These are phyloP conservation scores for Cardamine chenopodiifolia DNA, from an alignment of 345 rosid species.

Conservation along the genomic window DNA sequence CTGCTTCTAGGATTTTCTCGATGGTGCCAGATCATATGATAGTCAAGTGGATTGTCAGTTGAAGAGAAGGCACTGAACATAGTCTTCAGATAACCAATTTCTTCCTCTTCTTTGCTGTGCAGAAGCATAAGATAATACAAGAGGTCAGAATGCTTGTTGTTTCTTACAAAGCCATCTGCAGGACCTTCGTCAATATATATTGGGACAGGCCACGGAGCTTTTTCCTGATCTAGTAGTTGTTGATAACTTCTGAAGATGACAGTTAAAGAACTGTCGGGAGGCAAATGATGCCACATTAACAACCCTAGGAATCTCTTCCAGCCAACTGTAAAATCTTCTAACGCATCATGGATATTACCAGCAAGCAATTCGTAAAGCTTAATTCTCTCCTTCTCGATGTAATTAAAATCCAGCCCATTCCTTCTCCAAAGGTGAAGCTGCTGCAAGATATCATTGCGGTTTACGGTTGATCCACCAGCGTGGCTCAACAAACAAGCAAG, in stretches of 20 bases:
- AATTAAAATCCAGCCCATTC: slow-evolving; percentile 88
- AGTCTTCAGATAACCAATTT: slow-evolving; percentile 61
- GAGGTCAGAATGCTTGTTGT: slow-evolving; percentile 65
- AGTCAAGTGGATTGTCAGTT: slow-evolving; percentile 92
- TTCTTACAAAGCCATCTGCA: slow-evolving; percentile 46
- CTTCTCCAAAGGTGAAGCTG: slow-evolving; percentile 89
- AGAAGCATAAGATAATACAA: slow-evolving; percentile 96
- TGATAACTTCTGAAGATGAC: slow-evolving; percentile 70
- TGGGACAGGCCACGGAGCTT: slow-evolving; percentile 85
- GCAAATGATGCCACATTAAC: slow-evolving; percentile 89
- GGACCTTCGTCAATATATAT: slow-evolving; percentile 91
- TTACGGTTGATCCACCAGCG: slow-evolving; percentile 85
- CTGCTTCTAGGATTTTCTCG: slow-evolving; percentile 74
- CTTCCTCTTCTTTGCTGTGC: slow-evolving; percentile 67
- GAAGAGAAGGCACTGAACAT: slow-evolving; percentile 94
- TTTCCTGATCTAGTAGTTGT: slow-evolving; percentile 61
- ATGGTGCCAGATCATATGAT: slow-evolving; percentile 99
- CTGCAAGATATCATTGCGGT: slow-evolving; percentile 64
- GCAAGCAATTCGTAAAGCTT: slow-evolving; percentile 90
- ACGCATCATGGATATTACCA: slow-evolving; percentile 74
- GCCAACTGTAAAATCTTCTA: slow-evolving; percentile 65
- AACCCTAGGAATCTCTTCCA: slow-evolving; percentile 97
- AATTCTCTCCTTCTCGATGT: slow-evolving; percentile 79
- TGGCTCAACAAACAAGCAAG: slow-evolving; percentile 94
- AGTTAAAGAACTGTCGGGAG: slow-evolving; percentile 71